Conservation (phyloP, 495 filamentous ascomycete genomes). For the Aspergillus ostianus region DNA sequence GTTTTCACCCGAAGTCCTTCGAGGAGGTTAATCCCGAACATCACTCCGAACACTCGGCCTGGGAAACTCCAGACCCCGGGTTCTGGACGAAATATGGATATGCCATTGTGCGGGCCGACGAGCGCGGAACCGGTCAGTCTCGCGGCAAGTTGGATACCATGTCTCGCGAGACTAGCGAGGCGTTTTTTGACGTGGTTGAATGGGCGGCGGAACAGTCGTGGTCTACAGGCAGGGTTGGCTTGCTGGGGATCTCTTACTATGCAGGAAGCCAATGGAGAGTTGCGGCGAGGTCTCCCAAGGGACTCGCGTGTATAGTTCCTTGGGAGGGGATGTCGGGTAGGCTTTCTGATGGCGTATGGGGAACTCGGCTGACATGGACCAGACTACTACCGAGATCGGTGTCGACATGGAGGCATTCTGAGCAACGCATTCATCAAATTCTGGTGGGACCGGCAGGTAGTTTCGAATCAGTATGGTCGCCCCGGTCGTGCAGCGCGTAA, state of each 20-base stretch:
- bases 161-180: slow-evolving; percentile 55
- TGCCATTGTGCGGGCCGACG: slow-evolving; percentile 59
- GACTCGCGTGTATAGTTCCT: slow-evolving; percentile 57
- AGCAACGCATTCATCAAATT: slow-evolving; percentile 61
- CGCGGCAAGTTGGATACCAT: slow-evolving; percentile 60
- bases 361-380: background rate
- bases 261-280: slow-evolving; percentile 65
- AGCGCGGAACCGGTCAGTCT: slow-evolving; percentile 57
- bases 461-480: slow-evolving; percentile 61
- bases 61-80: slow-evolving; percentile 63
- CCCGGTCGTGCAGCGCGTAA: slow-evolving; percentile 32
- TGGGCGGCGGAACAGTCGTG: slow-evolving; percentile 61
- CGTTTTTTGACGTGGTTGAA: slow-evolving; percentile 62
- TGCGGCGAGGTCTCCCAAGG: slow-evolving; percentile 58
- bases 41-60: slow-evolving; percentile 51
- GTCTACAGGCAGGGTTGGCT: slow-evolving; percentile 60
- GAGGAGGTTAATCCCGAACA: slow-evolving; percentile 52
- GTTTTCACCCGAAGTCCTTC: slow-evolving; percentile 43
- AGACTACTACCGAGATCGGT: slow-evolving; percentile 63
- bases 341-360: background rate
- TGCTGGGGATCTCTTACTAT: slow-evolving; percentile 63
- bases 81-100: slow-evolving; percentile 64
- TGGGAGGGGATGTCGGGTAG: slow-evolving; percentile 63
- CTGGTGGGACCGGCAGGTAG: slow-evolving; percentile 66
- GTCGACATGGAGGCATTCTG: slow-evolving; percentile 63